These are phyloP conservation scores for Stephania yunnanensis DNA, from an alignment of 164 flowering plant species.

Conservation along the genomic window DNA sequence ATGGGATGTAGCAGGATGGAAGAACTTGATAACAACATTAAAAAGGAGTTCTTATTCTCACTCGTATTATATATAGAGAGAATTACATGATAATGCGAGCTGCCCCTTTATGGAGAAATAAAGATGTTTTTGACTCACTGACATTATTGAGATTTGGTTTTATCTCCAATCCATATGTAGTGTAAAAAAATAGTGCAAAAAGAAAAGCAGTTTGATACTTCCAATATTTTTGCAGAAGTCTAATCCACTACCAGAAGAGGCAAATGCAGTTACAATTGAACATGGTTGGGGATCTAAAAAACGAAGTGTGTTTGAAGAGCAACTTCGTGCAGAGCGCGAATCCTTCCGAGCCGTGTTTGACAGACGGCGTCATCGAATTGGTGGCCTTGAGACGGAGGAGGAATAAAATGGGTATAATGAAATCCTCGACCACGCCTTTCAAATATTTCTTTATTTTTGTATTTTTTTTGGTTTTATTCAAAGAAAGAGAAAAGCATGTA, in stretches of 20 bases:
- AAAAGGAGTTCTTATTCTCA: too few species aligned
- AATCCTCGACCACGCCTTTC: background rate
- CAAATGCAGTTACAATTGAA: slow-evolving; percentile 8
- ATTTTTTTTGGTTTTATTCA: background rate
- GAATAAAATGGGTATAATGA: background rate
- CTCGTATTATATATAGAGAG: background rate
- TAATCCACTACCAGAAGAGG: slow-evolving; percentile 66
- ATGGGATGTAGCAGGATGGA: too few species aligned
- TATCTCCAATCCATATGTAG: background rate
- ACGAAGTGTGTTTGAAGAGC: slow-evolving; percentile 58
- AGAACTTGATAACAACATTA: too few species aligned
- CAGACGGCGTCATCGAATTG: slow-evolving; percentile 66
- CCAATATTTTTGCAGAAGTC: slow-evolving; percentile 48
- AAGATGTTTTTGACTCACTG: background rate
- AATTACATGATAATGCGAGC: background rate
- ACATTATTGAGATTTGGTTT: background rate
- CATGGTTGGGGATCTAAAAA: slow-evolving; percentile 30
- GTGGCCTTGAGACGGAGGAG: slow-evolving; percentile 52
- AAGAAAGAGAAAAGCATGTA: background rate
- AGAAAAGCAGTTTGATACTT: background rate
- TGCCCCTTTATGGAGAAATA: background rate
- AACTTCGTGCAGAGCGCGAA: slow-evolving; percentile 74
- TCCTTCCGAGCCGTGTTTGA: slow-evolving; percentile 82
- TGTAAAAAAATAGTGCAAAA: background rate
- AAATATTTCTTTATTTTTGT: background rate